Evolutionary conservation across 345 rosid genomes (phyloP).

Genomic region (Cardamine chenopodiifolia): DNA sequence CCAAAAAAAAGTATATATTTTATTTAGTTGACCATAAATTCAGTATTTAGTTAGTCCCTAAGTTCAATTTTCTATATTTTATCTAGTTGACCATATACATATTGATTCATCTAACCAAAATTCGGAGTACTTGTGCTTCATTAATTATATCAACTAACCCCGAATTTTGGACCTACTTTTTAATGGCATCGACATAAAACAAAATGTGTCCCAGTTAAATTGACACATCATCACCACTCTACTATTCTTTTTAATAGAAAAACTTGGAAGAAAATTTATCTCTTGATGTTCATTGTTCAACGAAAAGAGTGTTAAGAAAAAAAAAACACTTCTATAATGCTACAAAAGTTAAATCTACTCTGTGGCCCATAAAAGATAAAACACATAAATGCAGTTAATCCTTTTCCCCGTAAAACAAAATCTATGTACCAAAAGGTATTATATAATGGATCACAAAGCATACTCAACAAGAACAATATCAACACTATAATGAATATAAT

Average conservation of each 20-base stretch:
- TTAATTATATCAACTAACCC: background rate
- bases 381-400: background rate
- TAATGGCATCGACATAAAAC: background rate
- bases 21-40: background rate
- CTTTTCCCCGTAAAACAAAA: constrained; percentile 2
- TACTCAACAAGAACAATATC: constrained; percentile 11
- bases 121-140: background rate
- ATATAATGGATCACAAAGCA: constrained; percentile 4
- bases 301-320: background rate
- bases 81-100: too few species aligned
- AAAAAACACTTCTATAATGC: background rate
- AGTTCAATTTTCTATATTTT: too few species aligned
- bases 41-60: too few species aligned
- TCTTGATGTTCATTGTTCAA: background rate
- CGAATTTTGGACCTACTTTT: background rate
- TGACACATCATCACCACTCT: background rate
- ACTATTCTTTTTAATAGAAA: background rate
- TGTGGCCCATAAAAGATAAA: constrained; percentile 14
- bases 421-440: constrained; percentile 33
- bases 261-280: background rate
- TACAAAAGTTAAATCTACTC: background rate
- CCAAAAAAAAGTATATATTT: background rate
- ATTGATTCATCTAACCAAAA: too few species aligned
- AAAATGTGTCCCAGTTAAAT: background rate
- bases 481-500: constrained; percentile 8